These are phyloP conservation scores for Pleurotus djamor DNA, from an alignment of 768 basidiomycete genomes.

Conservation along the genomic window DNA sequence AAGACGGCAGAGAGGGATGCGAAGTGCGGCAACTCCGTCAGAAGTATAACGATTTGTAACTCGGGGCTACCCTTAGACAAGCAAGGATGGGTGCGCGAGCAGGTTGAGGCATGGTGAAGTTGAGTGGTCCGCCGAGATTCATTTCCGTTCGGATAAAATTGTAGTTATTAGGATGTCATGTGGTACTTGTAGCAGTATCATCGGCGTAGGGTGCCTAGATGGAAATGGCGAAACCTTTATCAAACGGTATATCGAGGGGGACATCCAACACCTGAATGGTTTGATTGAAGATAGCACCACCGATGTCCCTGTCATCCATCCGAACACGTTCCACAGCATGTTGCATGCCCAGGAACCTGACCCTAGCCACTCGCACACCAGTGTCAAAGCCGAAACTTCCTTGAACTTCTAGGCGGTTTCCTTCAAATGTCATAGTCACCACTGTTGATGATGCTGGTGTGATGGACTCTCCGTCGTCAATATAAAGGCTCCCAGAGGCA, in stretches of 20 bases:
- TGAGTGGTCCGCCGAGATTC: neutral
- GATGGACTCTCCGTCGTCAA: slow-evolving; percentile 65
- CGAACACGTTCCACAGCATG: slow-evolving; percentile 23
- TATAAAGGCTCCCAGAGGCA: slow-evolving; percentile 53
- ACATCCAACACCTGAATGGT: slow-evolving; percentile 42
- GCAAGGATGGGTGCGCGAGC: neutral
- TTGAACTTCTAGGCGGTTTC: slow-evolving; percentile 26
- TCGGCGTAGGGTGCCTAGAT: neutral
- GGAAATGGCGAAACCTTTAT: slow-evolving; percentile 27
- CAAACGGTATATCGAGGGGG: slow-evolving; percentile 32
- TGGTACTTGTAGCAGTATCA: neutral
- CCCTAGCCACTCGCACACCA: slow-evolving; percentile 33
- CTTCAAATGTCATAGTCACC: slow-evolving; percentile 28
- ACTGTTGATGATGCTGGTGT: slow-evolving; percentile 25
- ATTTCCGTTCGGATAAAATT: too few species aligned
- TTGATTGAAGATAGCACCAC: slow-evolving; percentile 30
- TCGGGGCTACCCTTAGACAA: neutral
- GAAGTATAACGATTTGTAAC: neutral
- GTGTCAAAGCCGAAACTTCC: slow-evolving; percentile 34
- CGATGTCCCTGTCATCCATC: slow-evolving; percentile 24
- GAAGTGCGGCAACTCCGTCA: neutral
- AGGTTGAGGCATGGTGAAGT: neutral
- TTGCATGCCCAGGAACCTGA: slow-evolving; percentile 35
- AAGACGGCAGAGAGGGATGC: neutral
- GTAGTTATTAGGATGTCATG: neutral